phyloP scores from a whole-genome alignment of 441 rosid genomes.

The Francoa sonchifolia region DNA sequence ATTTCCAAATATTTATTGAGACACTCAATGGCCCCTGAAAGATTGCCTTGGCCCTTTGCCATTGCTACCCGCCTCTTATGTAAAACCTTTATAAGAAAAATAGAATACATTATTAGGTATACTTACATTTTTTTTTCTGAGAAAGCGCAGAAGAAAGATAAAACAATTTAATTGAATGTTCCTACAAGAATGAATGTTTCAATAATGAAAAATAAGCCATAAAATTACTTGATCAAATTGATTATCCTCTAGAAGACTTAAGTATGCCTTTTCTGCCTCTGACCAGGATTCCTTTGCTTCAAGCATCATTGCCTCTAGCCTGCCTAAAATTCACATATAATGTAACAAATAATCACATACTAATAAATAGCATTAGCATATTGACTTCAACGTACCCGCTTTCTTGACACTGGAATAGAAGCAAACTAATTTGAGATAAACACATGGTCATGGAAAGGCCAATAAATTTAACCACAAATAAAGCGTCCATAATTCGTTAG shows the following conservation, averaged over 20 bases:
- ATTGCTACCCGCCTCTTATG: conserved; percentile 82
- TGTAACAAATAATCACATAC: no score
- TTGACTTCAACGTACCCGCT: no score
- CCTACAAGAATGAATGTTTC: not conserved
- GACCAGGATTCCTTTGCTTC: conserved; percentile 91
- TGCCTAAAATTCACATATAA: conserved; percentile 49
- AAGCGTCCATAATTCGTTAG: no score
- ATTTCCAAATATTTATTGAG: conserved; percentile 89
- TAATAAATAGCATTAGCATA: no score
- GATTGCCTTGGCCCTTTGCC: conserved; percentile 84
- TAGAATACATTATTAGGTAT: not conserved
- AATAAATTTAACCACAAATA: no score
- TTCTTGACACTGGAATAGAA: no score
- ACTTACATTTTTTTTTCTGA: no score
- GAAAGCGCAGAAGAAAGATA: conserved; percentile 5
- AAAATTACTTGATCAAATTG: conserved; percentile 70
- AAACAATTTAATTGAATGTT: not conserved
- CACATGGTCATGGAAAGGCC: no score
- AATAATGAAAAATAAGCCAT: not conserved
- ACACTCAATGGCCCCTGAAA: conserved; percentile 56
- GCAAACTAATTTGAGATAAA: no score
- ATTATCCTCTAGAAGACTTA: conserved; percentile 78
- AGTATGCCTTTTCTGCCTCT: conserved; percentile 84
- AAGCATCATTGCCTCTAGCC: conserved; percentile 70
- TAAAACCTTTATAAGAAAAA: conserved; percentile 35